Evolutionary conservation across 768 basidiomycete species (phyloP).

Genomic region (Mrakia gelida): DNA sequence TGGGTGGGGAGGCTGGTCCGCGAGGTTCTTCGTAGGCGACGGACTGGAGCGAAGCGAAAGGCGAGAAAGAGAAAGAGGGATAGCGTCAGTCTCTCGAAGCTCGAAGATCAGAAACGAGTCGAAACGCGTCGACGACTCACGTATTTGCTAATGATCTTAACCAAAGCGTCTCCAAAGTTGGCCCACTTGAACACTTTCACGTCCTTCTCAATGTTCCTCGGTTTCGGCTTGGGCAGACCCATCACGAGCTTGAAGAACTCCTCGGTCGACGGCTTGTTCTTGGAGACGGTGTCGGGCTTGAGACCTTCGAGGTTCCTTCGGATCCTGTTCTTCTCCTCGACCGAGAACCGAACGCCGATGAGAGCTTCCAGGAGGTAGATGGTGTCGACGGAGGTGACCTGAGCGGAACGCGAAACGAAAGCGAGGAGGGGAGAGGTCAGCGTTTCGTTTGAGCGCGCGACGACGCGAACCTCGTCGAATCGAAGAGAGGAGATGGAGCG

Average conservation of each 20-base stretch:
- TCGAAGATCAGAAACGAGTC: background rate
- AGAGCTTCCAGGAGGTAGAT: conserved; percentile 85
- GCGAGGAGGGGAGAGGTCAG: too few relatives aligned
- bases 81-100: background rate
- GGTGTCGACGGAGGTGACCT: conserved; percentile 86
- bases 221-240: conserved; percentile 90
- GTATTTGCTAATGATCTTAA: conserved; percentile 30
- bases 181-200: conserved; percentile 52
- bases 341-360: conserved; percentile 68
- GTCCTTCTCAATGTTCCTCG: conserved; percentile 95
- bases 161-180: conserved; percentile 26
- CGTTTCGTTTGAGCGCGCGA: too few relatives aligned
- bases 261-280: conserved; percentile 71
- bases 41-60: background rate
- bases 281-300: conserved; percentile 82
- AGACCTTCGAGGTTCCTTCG: conserved; percentile 90
- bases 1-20: background rate
- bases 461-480: too few relatives aligned
- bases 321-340: conserved; percentile 96
- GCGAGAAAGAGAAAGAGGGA: background rate
- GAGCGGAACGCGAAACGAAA: background rate
- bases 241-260: conserved; percentile 94
- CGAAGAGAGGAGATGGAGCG: too few relatives aligned
- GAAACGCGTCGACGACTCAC: background rate
- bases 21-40: conserved; percentile 17